phyloP scores from a whole-genome alignment of 2,329 filamentous ascomycete species.

The Pseudocercospora vitis region DNA sequence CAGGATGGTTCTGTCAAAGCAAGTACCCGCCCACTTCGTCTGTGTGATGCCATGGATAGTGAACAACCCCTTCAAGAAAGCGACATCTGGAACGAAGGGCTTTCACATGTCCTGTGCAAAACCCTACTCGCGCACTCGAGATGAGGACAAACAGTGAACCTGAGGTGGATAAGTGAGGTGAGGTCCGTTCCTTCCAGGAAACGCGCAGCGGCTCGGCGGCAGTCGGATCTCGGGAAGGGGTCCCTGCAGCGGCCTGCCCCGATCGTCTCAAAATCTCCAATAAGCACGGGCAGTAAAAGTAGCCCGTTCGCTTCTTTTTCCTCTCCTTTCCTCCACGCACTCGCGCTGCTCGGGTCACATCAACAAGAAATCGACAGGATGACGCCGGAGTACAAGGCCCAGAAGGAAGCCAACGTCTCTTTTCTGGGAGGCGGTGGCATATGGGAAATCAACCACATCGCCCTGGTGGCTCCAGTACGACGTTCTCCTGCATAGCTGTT shows the following conservation, averaged over 20 bases:
- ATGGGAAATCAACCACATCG: constrained; percentile 82
- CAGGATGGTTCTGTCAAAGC: no score
- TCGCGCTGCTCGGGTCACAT: neutral
- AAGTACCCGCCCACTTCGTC: no score
- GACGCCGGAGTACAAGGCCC: constrained; percentile 71
- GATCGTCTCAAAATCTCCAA: constrained; percentile 4
- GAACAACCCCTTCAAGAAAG: no score
- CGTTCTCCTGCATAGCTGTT: constrained; percentile 26
- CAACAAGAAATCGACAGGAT: constrained; percentile 21
- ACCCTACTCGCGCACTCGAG: neutral
- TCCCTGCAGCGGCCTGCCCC: constrained; percentile 6
- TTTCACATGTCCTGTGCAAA: neutral
- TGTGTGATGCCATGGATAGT: no score
- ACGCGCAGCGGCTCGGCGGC: constrained; percentile 2
- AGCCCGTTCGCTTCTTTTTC: constrained; percentile 15
- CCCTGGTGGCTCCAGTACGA: constrained; percentile 78
- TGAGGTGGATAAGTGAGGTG: neutral
- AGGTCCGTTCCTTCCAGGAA: constrained; percentile 2
- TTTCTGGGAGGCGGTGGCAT: constrained; percentile 81
- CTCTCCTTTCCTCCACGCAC: constrained; percentile 2
- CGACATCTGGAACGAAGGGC: no score
- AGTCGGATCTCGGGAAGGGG: constrained; percentile 1
- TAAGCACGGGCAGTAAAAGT: neutral
- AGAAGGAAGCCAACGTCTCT: constrained; percentile 95
- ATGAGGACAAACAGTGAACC: neutral